phyloP scores from a whole-genome alignment of 441 rosid genomes.

The Mallotus repandus region DNA sequence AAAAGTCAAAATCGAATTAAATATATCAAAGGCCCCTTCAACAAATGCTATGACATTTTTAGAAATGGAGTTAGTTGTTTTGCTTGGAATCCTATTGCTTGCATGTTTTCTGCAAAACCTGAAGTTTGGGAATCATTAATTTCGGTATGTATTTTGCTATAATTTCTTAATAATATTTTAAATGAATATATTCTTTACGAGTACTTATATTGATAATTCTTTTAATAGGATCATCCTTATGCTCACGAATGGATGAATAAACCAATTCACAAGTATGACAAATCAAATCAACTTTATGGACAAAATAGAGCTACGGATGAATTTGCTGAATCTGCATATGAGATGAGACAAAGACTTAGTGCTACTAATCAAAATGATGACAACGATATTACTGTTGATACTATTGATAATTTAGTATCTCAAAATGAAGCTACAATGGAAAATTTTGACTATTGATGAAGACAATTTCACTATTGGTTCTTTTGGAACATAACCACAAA shows the following conservation, averaged over 20 bases:
- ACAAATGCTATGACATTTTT: slow-evolving; percentile 4
- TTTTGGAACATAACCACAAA: neutral
- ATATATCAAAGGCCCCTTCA: neutral
- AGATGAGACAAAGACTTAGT: neutral
- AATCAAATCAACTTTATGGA: neutral
- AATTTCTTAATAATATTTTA: neutral
- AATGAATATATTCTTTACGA: too few relatives aligned
- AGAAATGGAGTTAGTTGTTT: neutral
- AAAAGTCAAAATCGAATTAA: neutral
- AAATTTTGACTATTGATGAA: neutral
- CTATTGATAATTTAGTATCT: neutral
- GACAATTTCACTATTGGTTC: too few relatives aligned
- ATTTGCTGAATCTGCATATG: neutral
- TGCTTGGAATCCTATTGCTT: neutral
- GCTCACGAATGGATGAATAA: too few relatives aligned
- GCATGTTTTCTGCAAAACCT: neutral
- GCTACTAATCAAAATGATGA: neutral
- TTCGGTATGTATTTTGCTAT: neutral
- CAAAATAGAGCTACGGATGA: neutral
- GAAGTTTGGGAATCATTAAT: neutral
- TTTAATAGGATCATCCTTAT: too few relatives aligned
- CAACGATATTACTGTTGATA: neutral
- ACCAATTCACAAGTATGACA: neutral
- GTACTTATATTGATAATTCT: too few relatives aligned
- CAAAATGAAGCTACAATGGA: neutral